Percentiles rank a stretch among this genome's conserved stretches.
Conservation (phyloP, 2,329 filamentous ascomycete species). For the Stenocarpella maydis region DNA sequence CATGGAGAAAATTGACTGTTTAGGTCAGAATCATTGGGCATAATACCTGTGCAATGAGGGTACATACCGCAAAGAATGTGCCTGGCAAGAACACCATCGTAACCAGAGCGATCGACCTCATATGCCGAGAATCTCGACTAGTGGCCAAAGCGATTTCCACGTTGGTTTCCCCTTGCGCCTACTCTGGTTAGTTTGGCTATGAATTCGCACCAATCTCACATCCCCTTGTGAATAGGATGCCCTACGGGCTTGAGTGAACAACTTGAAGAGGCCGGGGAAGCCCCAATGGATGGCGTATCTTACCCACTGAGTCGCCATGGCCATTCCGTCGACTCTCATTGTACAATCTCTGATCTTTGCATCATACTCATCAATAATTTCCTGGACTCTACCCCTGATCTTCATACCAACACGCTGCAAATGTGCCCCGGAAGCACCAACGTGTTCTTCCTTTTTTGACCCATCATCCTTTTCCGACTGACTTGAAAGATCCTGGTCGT, state of each 20-base stretch:
- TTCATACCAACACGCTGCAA: conserved; percentile 31
- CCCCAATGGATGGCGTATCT: background rate
- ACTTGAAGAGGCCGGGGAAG: no score
- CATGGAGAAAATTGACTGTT: conserved; percentile 41
- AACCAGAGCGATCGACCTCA: conserved; percentile 43
- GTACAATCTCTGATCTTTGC: conserved; percentile 45
- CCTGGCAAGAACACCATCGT: conserved; percentile 46
- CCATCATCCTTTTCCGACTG: background rate
- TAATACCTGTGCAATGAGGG: background rate
- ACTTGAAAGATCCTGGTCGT: background rate
- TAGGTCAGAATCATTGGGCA: background rate
- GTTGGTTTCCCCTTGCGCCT: conserved; percentile 43
- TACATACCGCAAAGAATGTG: conserved; percentile 43
- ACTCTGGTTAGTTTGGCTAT: background rate
- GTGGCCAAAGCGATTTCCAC: conserved; percentile 43
- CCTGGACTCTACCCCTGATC: conserved; percentile 37
- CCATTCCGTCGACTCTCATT: conserved; percentile 47
- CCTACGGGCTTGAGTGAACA: no score
- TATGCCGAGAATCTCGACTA: conserved; percentile 41
- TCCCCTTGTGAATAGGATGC: no score
- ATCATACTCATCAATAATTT: conserved; percentile 44
- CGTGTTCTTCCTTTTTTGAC: background rate
- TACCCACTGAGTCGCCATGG: conserved; percentile 48
- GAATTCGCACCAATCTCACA: no score
- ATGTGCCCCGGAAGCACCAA: background rate